These are phyloP conservation scores for Termitomyces sp. DNA, from an alignment of 768 basidiomycete species.

Conservation along the genomic window DNA sequence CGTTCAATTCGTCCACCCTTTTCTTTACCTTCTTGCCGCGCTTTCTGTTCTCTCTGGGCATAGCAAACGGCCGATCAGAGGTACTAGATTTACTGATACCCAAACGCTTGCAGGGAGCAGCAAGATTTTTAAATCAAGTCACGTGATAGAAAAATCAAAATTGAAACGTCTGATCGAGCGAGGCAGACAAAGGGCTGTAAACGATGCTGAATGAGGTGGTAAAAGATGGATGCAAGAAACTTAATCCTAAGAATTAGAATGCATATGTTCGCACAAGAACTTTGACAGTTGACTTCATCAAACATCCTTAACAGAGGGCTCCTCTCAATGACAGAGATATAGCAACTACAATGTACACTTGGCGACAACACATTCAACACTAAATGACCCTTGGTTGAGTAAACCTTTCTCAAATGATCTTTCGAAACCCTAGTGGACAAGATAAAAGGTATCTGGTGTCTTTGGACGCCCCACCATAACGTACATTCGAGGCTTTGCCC, in stretches of 20 bases:
- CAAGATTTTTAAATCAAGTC: neutral
- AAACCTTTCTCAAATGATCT: no score
- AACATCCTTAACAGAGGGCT: conserved; percentile 25
- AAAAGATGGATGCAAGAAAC: no score
- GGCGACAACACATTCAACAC: conserved; percentile 20
- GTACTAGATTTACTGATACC: neutral
- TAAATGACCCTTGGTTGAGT: conserved; percentile 33
- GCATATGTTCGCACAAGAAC: no score
- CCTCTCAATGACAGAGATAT: conserved; percentile 34
- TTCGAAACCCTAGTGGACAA: neutral
- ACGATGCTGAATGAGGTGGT: no score
- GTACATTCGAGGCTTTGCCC: neutral
- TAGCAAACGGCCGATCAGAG: neutral
- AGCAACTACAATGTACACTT: conserved; percentile 25
- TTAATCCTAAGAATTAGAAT: no score
- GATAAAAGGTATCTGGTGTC: neutral
- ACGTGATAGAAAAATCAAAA: neutral
- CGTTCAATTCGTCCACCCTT: neutral
- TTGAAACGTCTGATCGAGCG: no score
- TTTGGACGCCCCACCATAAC: neutral
- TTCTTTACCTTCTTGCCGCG: conserved; percentile 16
- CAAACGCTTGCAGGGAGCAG: neutral
- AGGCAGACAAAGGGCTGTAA: no score
- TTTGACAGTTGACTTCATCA: no score
- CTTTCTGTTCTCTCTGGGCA: conserved; percentile 16